Evolutionary conservation across 1,284 basidiomycete genomes (phyloP).

Genomic region (Leccinum pallidistipes): DNA sequence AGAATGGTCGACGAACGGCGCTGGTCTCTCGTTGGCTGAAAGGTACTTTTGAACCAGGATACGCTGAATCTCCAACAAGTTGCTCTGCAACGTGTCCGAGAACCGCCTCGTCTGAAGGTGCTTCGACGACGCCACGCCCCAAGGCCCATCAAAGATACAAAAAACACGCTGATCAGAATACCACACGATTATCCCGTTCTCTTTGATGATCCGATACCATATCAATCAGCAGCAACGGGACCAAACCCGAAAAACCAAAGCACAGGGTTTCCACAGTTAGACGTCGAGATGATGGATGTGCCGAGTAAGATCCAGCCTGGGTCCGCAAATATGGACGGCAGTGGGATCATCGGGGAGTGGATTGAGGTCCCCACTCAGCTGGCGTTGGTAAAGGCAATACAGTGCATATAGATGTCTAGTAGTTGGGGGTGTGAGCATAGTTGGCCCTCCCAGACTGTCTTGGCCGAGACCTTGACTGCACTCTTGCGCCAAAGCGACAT

Average conservation of each 20-base stretch:
- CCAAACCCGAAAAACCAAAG: conserved; percentile 90
- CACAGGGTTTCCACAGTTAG: conserved; percentile 96
- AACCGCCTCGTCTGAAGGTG: conserved; percentile 93
- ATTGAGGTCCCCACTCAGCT: conserved; percentile 51
- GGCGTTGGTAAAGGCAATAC: conserved; percentile 80
- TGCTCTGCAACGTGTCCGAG: conserved; percentile 82
- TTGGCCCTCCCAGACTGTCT: conserved; percentile 49
- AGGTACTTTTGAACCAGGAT: conserved; percentile 74
- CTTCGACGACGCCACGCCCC: conserved; percentile 84
- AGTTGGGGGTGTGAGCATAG: conserved; percentile 6
- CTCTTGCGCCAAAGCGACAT: conserved; percentile 83
- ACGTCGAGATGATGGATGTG: conserved; percentile 86
- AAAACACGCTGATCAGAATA: conserved; percentile 4
- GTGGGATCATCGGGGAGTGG: conserved; percentile 44
- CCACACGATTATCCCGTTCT: conserved; percentile 85
- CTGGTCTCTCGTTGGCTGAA: conserved; percentile 78
- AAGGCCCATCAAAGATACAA: neutral
- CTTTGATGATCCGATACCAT: conserved; percentile 98
- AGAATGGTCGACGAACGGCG: conserved; percentile 82
- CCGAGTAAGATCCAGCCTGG: conserved; percentile 78
- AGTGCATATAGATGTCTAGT: conserved; percentile 55
- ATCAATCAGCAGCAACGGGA: conserved; percentile 87
- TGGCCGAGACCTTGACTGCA: conserved; percentile 90
- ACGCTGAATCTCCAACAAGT: conserved; percentile 78
- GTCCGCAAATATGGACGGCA: conserved; percentile 89